Percentiles rank a stretch among this genome's conserved stretches.
These are phyloP conservation scores for Pterocarpus macrocarpus DNA, from an alignment of 306 rosid genomes.

Conservation along the genomic window DNA sequence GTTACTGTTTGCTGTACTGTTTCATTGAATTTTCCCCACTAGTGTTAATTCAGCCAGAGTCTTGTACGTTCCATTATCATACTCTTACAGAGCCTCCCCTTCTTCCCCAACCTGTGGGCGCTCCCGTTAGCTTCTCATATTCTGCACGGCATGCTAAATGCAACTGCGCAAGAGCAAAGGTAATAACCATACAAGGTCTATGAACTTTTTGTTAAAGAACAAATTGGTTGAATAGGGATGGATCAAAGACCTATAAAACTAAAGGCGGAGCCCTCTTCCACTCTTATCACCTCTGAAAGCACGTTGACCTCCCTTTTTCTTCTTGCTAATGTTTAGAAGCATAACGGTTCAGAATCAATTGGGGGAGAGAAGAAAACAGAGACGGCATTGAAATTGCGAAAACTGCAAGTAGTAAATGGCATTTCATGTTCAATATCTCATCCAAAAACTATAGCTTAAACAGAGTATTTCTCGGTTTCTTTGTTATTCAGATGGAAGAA, in stretches of 20 bases:
- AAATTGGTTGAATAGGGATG: conserved; percentile 13
- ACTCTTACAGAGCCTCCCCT: too few relatives aligned
- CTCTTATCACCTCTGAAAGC: conserved; percentile 95
- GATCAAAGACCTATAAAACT: conserved; percentile 88
- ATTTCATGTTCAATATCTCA: conserved; percentile 7
- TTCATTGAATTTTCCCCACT: too few relatives aligned
- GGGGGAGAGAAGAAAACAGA: not conserved
- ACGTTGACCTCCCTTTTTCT: conserved; percentile 97
- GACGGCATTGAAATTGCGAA: conserved; percentile 1
- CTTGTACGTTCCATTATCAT: too few relatives aligned
- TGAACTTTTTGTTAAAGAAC: conserved; percentile 1
- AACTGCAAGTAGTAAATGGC: not conserved
- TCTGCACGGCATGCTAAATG: not conserved
- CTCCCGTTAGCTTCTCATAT: conserved; percentile 2
- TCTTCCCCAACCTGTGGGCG: too few relatives aligned
- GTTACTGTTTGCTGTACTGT: too few relatives aligned
- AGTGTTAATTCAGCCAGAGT: too few relatives aligned
- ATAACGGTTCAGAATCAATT: conserved; percentile 33
- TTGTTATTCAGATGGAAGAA: too few relatives aligned
- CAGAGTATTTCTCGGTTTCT: too few relatives aligned
- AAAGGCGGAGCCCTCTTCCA: conserved; percentile 97
- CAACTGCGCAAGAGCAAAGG: not conserved
- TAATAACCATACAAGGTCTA: conserved; percentile 9
- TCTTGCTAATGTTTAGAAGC: conserved; percentile 69
- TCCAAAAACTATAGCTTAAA: not conserved